Evolutionary conservation across 805 yeast species (phyloP).

Genomic region (Spathaspora girioi): DNA sequence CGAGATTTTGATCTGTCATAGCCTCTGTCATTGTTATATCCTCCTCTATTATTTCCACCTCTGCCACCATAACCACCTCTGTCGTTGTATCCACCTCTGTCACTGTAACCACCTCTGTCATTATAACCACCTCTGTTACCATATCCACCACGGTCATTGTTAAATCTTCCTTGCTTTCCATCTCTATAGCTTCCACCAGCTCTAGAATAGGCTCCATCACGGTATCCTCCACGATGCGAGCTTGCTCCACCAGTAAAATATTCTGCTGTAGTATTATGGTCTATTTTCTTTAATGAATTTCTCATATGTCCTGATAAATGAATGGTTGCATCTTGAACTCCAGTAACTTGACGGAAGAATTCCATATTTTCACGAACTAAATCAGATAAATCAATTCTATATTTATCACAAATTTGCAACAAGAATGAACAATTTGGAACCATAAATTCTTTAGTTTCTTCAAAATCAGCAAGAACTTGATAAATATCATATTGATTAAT

Average conservation of each 20-base stretch:
- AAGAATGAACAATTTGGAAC: conserved; percentile 26
- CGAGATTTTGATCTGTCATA: not conserved
- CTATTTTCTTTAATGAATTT: not conserved
- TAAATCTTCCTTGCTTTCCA: conserved; percentile 5
- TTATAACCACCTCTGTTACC: conserved; percentile 4
- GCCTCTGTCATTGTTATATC: not conserved
- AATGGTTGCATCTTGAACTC: conserved; percentile 16
- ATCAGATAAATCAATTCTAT: conserved; percentile 15
- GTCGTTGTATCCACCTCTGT: not conserved
- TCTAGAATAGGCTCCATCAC: conserved; percentile 4
- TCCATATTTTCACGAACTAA: conserved; percentile 29
- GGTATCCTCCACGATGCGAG: conserved; percentile 2
- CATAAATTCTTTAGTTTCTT: conserved; percentile 21
- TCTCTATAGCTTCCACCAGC: conserved; percentile 1
- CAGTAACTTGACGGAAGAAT: conserved; percentile 16
- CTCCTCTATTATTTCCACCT: not conserved
- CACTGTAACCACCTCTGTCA: conserved; percentile 2
- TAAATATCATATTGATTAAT: conserved; percentile 15
- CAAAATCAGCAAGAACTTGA: conserved; percentile 13
- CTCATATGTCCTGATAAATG: not conserved
- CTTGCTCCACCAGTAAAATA: conserved; percentile 26
- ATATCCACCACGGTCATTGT: not conserved
- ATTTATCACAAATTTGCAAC: conserved; percentile 14
- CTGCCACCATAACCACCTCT: not conserved
- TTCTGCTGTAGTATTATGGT: conserved; percentile 10